phyloP scores from a whole-genome alignment of 2,329 filamentous ascomycete genomes.

The Fusarium sp. region DNA sequence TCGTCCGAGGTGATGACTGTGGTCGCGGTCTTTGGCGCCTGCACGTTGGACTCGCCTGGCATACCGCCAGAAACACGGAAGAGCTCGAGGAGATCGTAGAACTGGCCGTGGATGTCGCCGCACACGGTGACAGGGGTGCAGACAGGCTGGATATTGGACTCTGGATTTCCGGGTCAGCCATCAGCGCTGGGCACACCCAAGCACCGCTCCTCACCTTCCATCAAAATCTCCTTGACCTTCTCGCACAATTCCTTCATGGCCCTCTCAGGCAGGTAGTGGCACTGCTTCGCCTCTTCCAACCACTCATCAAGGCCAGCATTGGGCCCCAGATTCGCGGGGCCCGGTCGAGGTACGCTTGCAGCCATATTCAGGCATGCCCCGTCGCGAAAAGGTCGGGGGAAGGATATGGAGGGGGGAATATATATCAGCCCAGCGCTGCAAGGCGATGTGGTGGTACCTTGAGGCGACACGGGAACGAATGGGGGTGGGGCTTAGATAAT shows the following conservation, averaged over 20 bases:
- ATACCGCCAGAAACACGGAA: slow-evolving; percentile 97
- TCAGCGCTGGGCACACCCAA: background rate
- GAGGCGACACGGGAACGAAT: slow-evolving; percentile 37
- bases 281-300: slow-evolving; percentile 96
- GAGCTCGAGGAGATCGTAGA: slow-evolving; percentile 96
- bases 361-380: slow-evolving; percentile 52
- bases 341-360: slow-evolving; percentile 81
- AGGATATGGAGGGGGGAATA: slow-evolving; percentile 33
- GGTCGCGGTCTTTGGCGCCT: slow-evolving; percentile 75
- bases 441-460: slow-evolving; percentile 42
- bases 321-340: slow-evolving; percentile 85
- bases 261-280: slow-evolving; percentile 93
- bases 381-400: slow-evolving; percentile 36
- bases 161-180: slow-evolving; percentile 58
- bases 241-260: slow-evolving; percentile 99
- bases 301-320: slow-evolving; percentile 94
- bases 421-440: slow-evolving; percentile 42
- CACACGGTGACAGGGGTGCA: slow-evolving; percentile 96
- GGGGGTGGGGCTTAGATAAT: slow-evolving; percentile 46
- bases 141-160: slow-evolving; percentile 99
- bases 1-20: slow-evolving; percentile 89
- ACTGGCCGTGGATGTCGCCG: slow-evolving; percentile 98
- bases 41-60: slow-evolving; percentile 82
- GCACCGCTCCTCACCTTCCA: slow-evolving; percentile 78
- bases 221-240: slow-evolving; percentile 97